Evolutionary conservation across 164 flowering plant genomes (phyloP).

Genomic region (Sextonia rubra): DNA sequence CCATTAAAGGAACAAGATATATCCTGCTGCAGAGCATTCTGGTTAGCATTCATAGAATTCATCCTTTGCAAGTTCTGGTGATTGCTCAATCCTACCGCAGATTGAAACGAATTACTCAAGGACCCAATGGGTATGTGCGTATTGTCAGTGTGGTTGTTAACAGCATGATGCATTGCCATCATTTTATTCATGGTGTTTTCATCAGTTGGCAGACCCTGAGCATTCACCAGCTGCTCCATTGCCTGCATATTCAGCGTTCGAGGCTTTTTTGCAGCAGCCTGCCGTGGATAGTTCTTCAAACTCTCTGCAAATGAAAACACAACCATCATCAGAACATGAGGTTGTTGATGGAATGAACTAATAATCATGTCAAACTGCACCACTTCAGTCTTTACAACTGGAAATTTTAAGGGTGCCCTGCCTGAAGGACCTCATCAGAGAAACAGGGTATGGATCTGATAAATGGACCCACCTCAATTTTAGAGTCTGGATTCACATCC

Average conservation of each 20-base stretch:
- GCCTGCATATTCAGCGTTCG: constrained; percentile 76
- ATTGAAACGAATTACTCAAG: constrained; percentile 49
- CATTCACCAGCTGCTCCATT: constrained; percentile 58
- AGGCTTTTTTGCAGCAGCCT: constrained; percentile 40
- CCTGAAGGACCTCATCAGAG: too few relatives aligned
- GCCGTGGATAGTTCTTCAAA: constrained; percentile 78
- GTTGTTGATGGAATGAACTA: not conserved
- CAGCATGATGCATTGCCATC: constrained; percentile 62
- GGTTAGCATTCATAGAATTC: constrained; percentile 60
- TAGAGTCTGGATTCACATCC: not conserved
- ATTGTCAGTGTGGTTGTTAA: constrained; percentile 40
- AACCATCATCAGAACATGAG: not conserved
- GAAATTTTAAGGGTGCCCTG: too few relatives aligned
- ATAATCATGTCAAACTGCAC: too few relatives aligned
- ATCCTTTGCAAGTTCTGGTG: constrained; percentile 74
- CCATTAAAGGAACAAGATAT: constrained; percentile 42
- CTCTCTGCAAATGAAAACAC: constrained; percentile 53
- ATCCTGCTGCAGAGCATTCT: constrained; percentile 44
- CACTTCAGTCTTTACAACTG: too few relatives aligned
- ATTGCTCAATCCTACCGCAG: constrained; percentile 56
- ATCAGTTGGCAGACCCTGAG: constrained; percentile 63
- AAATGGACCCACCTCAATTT: not conserved
- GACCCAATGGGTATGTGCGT: constrained; percentile 46
- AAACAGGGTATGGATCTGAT: not conserved
- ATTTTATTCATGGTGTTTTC: constrained; percentile 53